These are phyloP conservation scores for Mortierella sp. DNA, from an alignment of 371 early-diverging fungal species.

Conservation along the genomic window DNA sequence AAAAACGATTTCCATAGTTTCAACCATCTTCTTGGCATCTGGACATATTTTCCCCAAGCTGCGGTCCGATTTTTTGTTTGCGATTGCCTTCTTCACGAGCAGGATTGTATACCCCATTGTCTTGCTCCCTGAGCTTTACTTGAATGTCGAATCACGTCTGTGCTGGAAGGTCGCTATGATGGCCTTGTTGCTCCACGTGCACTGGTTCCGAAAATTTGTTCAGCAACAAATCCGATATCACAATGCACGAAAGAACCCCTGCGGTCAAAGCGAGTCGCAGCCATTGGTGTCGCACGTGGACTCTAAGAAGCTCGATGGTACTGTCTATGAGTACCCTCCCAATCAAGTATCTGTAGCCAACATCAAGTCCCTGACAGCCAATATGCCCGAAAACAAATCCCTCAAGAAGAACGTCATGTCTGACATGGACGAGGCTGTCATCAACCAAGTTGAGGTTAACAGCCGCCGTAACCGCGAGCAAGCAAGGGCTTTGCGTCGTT, in stretches of 20 bases:
- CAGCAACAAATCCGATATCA: constrained; percentile 44
- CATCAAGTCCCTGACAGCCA: neutral
- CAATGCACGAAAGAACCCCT: constrained; percentile 9
- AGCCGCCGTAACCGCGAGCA: constrained; percentile 14
- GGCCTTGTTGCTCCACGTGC: constrained; percentile 38
- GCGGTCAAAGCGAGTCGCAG: neutral
- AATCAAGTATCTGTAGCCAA: neutral
- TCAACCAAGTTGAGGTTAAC: constrained; percentile 19
- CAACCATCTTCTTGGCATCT: constrained; percentile 44
- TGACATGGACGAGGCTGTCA: constrained; percentile 5
- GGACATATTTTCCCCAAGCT: constrained; percentile 48
- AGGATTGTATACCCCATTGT: constrained; percentile 40
- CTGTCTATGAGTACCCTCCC: constrained; percentile 1
- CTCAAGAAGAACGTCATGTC: constrained; percentile 15
- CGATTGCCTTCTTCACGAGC: constrained; percentile 25
- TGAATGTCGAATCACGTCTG: constrained; percentile 40
- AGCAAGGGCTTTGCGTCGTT: constrained; percentile 5
- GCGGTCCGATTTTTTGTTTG: constrained; percentile 41
- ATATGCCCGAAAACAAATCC: neutral
- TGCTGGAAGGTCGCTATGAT: constrained; percentile 39
- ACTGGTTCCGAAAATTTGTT: constrained; percentile 51
- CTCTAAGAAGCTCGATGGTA: neutral
- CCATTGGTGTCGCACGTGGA: neutral
- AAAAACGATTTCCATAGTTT: constrained; percentile 13
- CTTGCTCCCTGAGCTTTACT: constrained; percentile 40